phyloP scores from a whole-genome alignment of 768 basidiomycete genomes.

The Phylloporus sp. region DNA sequence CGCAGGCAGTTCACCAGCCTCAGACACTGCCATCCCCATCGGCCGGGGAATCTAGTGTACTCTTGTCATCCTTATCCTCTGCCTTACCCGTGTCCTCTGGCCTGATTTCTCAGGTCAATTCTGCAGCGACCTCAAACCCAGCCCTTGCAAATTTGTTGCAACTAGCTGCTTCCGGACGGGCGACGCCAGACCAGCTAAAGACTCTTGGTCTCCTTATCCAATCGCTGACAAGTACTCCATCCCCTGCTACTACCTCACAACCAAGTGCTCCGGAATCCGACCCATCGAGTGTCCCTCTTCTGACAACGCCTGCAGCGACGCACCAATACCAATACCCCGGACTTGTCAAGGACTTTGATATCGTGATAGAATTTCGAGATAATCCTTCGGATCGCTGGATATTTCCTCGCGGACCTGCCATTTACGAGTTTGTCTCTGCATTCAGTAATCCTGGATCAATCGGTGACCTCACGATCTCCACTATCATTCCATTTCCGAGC shows the following conservation, averaged over 20 bases:
- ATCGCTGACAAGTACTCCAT: constrained; percentile 42
- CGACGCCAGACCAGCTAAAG: constrained; percentile 60
- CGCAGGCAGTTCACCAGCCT: constrained; percentile 29
- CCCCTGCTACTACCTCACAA: constrained; percentile 8
- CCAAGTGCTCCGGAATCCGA: not conserved
- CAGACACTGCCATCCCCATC: constrained; percentile 15
- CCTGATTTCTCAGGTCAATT: constrained; percentile 59
- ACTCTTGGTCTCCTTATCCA: constrained; percentile 70
- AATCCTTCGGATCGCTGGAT: constrained; percentile 58
- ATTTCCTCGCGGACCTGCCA: constrained; percentile 55
- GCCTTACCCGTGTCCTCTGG: constrained; percentile 49
- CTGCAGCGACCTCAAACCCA: constrained; percentile 61
- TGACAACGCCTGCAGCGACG: constrained; percentile 11
- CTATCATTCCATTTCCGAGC: constrained; percentile 42
- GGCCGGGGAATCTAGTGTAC: constrained; percentile 33
- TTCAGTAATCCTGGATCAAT: constrained; percentile 12
- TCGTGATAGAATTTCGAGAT: constrained; percentile 70
- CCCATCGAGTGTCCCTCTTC: constrained; percentile 11
- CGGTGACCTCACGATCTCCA: constrained; percentile 38
- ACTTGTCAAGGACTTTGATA: constrained; percentile 57
- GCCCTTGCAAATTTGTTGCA: constrained; percentile 63
- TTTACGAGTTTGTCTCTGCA: constrained; percentile 39
- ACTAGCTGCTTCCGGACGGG: constrained; percentile 56
- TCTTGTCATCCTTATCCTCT: constrained; percentile 42
- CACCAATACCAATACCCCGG: constrained; percentile 23